Evolutionary conservation across 306 rosid species (phyloP).

Genomic region (Malus orientalis): DNA sequence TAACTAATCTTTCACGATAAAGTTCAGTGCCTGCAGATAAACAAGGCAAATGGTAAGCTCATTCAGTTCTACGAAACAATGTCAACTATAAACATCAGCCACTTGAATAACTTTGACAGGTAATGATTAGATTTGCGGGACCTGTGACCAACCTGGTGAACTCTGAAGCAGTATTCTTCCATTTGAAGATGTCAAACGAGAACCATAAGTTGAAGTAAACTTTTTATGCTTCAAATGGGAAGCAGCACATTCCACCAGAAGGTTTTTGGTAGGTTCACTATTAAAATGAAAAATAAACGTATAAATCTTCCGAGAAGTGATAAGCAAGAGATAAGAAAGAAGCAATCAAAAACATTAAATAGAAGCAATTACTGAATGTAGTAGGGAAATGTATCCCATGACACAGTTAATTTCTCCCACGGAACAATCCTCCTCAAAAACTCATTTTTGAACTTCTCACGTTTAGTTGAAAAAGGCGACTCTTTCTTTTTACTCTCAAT

Average conservation of each 20-base stretch:
- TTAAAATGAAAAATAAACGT: neutral
- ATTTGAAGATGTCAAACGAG: conserved; percentile 76
- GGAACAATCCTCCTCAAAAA: conserved; percentile 78
- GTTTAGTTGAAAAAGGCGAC: conserved; percentile 67
- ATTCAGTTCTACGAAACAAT: neutral
- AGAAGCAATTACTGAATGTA: conserved; percentile 54
- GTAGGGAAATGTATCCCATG: conserved; percentile 94
- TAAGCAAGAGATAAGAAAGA: neutral
- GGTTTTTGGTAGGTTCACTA: conserved; percentile 73
- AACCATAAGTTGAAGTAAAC: conserved; percentile 54
- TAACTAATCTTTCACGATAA: conserved; percentile 88
- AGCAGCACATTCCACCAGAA: conserved; percentile 78
- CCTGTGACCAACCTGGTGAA: conserved; percentile 63
- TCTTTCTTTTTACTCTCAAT: conserved; percentile 60
- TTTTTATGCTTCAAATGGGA: conserved; percentile 70
- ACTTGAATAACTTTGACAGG: neutral
- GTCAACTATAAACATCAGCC: neutral
- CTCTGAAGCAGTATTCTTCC: conserved; percentile 91
- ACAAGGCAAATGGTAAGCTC: neutral
- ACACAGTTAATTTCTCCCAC: conserved; percentile 82
- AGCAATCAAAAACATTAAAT: conserved; percentile 7
- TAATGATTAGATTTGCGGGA: conserved; percentile 7
- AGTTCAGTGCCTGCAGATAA: conserved; percentile 73
- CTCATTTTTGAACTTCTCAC: conserved; percentile 76
- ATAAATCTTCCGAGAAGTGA: neutral